phyloP scores from a whole-genome alignment of 768 basidiomycete species.

The Sporobolomyces roseus region DNA sequence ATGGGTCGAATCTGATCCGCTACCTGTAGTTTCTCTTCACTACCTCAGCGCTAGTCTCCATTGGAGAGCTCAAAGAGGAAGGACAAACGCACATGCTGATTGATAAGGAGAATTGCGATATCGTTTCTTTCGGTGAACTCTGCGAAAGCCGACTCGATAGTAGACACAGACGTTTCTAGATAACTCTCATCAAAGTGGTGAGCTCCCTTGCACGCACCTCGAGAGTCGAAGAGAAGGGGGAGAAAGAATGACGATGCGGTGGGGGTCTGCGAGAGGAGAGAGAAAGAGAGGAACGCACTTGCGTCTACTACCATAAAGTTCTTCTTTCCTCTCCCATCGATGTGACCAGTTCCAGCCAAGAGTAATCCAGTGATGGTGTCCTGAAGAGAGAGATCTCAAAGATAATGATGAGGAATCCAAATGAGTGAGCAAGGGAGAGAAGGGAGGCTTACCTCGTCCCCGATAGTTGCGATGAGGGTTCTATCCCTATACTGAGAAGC shows the following conservation, averaged over 20 bases:
- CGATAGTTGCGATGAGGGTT: slow-evolving; percentile 87
- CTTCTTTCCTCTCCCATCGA: slow-evolving; percentile 87
- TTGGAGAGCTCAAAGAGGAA: background rate
- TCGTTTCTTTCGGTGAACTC: slow-evolving; percentile 93
- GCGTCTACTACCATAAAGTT: slow-evolving; percentile 94
- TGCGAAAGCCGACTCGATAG: slow-evolving; percentile 86
- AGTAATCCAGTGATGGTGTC: slow-evolving; percentile 95
- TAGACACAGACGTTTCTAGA: slow-evolving; percentile 81
- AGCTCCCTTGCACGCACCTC: too few relatives aligned
- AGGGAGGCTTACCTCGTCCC: slow-evolving; percentile 73
- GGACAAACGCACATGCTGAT: slow-evolving; percentile 78
- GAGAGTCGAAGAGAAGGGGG: background rate
- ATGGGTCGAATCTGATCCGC: slow-evolving; percentile 95
- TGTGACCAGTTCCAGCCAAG: slow-evolving; percentile 88
- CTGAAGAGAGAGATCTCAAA: slow-evolving; percentile 52
- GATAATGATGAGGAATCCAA: background rate
- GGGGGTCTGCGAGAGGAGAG: background rate
- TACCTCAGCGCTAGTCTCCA: background rate
- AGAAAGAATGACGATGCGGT: slow-evolving; percentile 10
- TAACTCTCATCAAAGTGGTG: too few relatives aligned
- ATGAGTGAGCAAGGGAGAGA: background rate
- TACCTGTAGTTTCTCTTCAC: slow-evolving; percentile 65
- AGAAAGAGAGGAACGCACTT: slow-evolving; percentile 58
- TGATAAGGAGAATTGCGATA: slow-evolving; percentile 92
- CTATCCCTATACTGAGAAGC: slow-evolving; percentile 55